Evolutionary conservation across 2,329 filamentous ascomycete genomes (phyloP).

Genomic region (Paraphaeosphaeria minitans): DNA sequence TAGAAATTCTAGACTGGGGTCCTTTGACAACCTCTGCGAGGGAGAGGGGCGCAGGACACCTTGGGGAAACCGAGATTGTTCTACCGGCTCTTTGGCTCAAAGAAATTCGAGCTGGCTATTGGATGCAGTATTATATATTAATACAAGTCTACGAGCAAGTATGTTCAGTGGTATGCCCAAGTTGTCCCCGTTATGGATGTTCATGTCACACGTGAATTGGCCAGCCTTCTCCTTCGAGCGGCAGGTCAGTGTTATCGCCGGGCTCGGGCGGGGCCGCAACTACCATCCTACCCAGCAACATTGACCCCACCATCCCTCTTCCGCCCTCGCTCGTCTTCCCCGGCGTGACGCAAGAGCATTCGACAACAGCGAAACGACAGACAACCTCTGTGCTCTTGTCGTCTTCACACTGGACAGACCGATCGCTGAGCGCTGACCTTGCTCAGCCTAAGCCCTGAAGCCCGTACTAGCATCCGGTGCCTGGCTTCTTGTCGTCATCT

Average conservation of each 20-base stretch:
- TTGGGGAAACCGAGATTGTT: no score
- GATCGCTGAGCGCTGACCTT: constrained; percentile 10
- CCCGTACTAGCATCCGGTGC: constrained; percentile 12
- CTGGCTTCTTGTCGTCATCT: constrained; percentile 18
- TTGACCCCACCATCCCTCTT: constrained; percentile 17
- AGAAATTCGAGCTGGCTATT: not conserved
- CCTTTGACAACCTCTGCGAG: constrained; percentile 3
- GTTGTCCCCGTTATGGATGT: constrained; percentile 19
- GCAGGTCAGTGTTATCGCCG: not conserved
- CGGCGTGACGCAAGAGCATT: constrained; percentile 35
- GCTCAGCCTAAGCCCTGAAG: constrained; percentile 7
- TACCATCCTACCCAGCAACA: not conserved
- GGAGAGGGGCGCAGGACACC: no score
- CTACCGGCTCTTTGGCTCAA: not conserved
- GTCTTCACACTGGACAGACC: constrained; percentile 25
- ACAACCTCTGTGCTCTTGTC: constrained; percentile 38
- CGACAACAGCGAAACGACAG: constrained; percentile 11
- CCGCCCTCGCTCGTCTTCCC: constrained; percentile 21
- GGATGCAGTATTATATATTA: constrained; percentile 4
- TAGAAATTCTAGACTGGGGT: constrained; percentile 13
- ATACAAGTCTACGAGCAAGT: constrained; percentile 9
- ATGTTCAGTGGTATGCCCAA: not conserved
- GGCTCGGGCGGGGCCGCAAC: not conserved
- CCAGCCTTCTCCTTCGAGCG: constrained; percentile 3
- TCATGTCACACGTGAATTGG: constrained; percentile 15